Evolutionary conservation across 768 basidiomycete genomes (phyloP), one percentile per base, ranked within the genome.

Genomic region (Lactarius sp.): DNA sequence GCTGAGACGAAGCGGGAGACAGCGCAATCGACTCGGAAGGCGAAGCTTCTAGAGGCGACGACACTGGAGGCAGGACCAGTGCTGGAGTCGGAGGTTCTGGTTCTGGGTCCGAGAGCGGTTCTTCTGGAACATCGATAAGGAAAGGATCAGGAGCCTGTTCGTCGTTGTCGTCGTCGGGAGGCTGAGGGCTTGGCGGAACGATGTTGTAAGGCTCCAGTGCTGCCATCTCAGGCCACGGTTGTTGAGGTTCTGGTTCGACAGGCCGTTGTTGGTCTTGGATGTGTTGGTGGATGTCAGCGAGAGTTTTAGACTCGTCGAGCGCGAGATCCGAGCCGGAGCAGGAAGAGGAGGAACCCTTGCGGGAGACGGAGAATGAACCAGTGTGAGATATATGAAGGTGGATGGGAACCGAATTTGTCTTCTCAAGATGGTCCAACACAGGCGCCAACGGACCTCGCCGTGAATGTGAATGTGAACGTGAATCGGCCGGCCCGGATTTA

Each of bases 101-200:
- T 13, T 60, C 69, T 10, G 58, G 49, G 16, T 71, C 68, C 5
- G 67, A 66, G 20, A 74, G 70, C 4, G 75, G 76, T 49, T 78
- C 77, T 34, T 78, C 77, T 42, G 81, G 78, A 62, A 83, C 84
- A 67, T 86, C 86, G 41, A 85, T 74, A 55, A 86, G 75, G 75
- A 85, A 87, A 1, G 84, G 84, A 72, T 88, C 78, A 16, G 83
- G 83, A 8, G 12, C 37, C 16, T 47, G 37, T 36, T 64, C 59
- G 1, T 49, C 64, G 8, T n/a, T n/a, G n/a, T 56, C 42, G 4
- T 44, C n/a, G 1, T 34, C 54, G 5, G 49, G 22, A 18, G 27
- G 47, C 34, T 39, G 56, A 47, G 56, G 56, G 10, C 52, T 59
- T 3, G 52, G 22, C 4, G 63, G 58, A n/a, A 16, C 6, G 39